These are phyloP conservation scores for Stagonosporopsis cucurbitacearum DNA, from an alignment of 2,329 filamentous ascomycete genomes.

Conservation along the genomic window DNA sequence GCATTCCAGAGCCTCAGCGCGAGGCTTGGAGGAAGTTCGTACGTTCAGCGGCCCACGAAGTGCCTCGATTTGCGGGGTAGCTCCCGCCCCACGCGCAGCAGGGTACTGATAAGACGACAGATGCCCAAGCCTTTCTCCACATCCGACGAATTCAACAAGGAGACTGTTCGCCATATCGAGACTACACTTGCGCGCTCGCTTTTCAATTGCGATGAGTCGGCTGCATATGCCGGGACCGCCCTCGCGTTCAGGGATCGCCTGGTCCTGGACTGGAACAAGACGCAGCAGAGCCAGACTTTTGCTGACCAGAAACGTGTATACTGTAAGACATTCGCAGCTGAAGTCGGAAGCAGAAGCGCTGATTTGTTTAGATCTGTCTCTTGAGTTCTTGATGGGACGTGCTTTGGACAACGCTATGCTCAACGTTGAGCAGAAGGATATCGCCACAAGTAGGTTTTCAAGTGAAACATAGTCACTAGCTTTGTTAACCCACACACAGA, in stretches of 20 bases:
- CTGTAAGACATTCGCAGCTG: constrained; percentile 59
- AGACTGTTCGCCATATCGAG: constrained; percentile 92
- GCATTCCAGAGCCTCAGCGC: constrained; percentile 86
- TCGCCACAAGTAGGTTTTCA: constrained; percentile 71
- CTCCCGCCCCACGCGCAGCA: constrained; percentile 13
- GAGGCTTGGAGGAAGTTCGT: constrained; percentile 73
- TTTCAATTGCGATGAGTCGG: constrained; percentile 96
- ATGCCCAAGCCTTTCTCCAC: constrained; percentile 73
- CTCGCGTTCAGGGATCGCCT: constrained; percentile 92
- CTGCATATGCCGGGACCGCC: constrained; percentile 89
- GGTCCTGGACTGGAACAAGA: constrained; percentile 96
- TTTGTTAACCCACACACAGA: constrained; percentile 58
- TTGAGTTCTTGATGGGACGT: constrained; percentile 97
- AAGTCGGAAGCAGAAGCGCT: constrained; percentile 5
- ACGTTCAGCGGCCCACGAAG: constrained; percentile 38
- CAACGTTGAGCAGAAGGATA: constrained; percentile 86
- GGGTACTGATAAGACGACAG: constrained; percentile 47
- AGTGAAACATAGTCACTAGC: neutral
- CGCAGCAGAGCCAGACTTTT: constrained; percentile 93
- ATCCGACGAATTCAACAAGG: constrained; percentile 82
- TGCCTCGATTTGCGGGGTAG: constrained; percentile 26
- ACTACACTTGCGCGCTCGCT: constrained; percentile 94
- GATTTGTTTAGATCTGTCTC: constrained; percentile 71
- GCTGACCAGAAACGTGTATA: constrained; percentile 92
- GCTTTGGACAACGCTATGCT: constrained; percentile 98